phyloP scores from a whole-genome alignment of 2,329 filamentous ascomycete species.

The Myotisia sp. region DNA sequence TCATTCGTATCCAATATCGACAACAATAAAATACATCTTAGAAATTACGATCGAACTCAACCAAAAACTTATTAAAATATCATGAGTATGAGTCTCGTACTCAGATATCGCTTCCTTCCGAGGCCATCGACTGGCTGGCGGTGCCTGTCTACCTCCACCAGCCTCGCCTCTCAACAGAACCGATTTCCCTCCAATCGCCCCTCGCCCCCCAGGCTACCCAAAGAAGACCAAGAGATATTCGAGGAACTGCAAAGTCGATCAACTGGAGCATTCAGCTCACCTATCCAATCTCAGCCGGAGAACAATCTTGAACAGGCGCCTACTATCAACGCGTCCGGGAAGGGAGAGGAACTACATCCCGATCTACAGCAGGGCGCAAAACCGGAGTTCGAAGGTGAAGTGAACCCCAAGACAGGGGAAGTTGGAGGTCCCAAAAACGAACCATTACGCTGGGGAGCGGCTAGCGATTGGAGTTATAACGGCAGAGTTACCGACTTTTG shows the following conservation, averaged over 20 bases:
- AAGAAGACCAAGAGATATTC: constrained; percentile 79
- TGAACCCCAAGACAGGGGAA: constrained; percentile 87
- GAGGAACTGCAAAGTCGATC: constrained; percentile 68
- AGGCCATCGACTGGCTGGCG: neutral
- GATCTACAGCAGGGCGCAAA: constrained; percentile 61
- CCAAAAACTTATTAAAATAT: neutral
- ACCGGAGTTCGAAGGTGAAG: constrained; percentile 86
- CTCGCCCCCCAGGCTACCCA: constrained; percentile 70
- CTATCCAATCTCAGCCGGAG: constrained; percentile 24
- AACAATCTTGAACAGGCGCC: constrained; percentile 4
- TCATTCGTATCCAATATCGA: neutral
- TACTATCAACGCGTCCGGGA: constrained; percentile 24
- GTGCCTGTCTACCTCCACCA: constrained; percentile 10
- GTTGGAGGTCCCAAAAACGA: constrained; percentile 96
- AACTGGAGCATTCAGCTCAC: constrained; percentile 64
- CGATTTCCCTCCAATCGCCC: constrained; percentile 36
- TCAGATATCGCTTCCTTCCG: neutral
- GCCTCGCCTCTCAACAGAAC: constrained; percentile 13
- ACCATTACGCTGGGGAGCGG: constrained; percentile 69
- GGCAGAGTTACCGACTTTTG: constrained; percentile 85
- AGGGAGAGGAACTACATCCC: constrained; percentile 53
- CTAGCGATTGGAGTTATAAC: constrained; percentile 82
- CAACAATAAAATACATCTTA: too few species aligned
- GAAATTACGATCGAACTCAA: too few species aligned
- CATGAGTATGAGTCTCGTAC: constrained; percentile 1